Conservation (phyloP, 1,139 yeast genomes). For the Blastobotrys petasosporus region DNA sequence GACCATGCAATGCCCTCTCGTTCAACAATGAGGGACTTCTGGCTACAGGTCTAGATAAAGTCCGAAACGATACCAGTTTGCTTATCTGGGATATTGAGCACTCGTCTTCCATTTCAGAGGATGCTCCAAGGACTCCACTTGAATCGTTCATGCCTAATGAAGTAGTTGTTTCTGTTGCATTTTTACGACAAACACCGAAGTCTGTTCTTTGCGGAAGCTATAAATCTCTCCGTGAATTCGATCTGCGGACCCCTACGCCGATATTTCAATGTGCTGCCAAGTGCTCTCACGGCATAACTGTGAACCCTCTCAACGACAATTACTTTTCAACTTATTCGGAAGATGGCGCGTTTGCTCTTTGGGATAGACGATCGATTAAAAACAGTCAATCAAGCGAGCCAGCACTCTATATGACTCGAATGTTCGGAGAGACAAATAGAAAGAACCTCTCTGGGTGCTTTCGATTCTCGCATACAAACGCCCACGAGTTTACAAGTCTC, state of each 20-base stretch:
- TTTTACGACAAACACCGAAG: constrained; percentile 54
- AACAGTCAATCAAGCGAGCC: constrained; percentile 42
- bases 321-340: constrained; percentile 73
- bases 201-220: constrained; percentile 69
- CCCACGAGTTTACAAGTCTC: constrained; percentile 73
- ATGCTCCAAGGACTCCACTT: constrained; percentile 38
- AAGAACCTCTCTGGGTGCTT: constrained; percentile 51
- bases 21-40: constrained; percentile 60
- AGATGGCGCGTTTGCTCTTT: constrained; percentile 76
- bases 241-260: constrained; percentile 63
- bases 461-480: constrained; percentile 60
- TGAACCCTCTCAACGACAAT: constrained; percentile 61
- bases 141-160: constrained; percentile 67
- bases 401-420: constrained; percentile 56
- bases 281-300: constrained; percentile 59
- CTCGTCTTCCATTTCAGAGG: constrained; percentile 8
- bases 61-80: constrained; percentile 69
- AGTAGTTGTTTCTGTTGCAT: constrained; percentile 60
- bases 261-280: constrained; percentile 70
- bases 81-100: constrained; percentile 79
- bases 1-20: constrained; percentile 72
- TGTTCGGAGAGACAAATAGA: constrained; percentile 47
- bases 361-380: constrained; percentile 73
- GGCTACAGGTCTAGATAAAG: constrained; percentile 77
- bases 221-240: constrained; percentile 73